Conservation (phyloP, 108 stramenopile genomes). For the Phaeodactylum tricornutum region DNA sequence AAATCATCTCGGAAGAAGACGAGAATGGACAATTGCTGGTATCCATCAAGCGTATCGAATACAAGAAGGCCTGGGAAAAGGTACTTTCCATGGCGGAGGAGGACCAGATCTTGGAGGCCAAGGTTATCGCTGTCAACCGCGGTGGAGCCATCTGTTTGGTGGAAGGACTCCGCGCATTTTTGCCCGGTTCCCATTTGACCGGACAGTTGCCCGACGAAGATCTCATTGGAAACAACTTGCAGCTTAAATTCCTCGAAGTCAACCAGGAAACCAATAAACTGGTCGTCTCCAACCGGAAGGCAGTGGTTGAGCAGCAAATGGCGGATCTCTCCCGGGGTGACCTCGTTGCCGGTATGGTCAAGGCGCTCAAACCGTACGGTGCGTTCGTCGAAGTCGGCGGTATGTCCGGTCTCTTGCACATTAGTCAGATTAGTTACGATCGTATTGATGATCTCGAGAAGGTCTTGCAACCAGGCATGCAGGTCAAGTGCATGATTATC, state of each 20-base stretch:
- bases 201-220: conserved; percentile 84
- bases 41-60: conserved; percentile 82
- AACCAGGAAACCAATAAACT: conserved; percentile 89
- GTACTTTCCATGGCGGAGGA: conserved; percentile 53
- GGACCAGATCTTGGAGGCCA: conserved; percentile 85
- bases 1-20: conserved; percentile 93
- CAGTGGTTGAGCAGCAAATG: conserved; percentile 91
- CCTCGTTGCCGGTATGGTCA: conserved; percentile 84
- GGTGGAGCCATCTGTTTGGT: conserved; percentile 93
- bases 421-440: conserved; percentile 97
- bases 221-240: conserved; percentile 70
- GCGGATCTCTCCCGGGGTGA: conserved; percentile 85
- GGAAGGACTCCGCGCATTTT: conserved; percentile 87
- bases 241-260: conserved; percentile 91
- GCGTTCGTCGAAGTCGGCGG: conserved; percentile 95
- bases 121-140: conserved; percentile 85
- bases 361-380: conserved; percentile 96
- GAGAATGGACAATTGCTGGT: conserved; percentile 88
- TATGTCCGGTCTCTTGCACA: conserved; percentile 95
- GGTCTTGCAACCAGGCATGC: conserved; percentile 83
- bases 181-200: conserved; percentile 90
- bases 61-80: conserved; percentile 85
- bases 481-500: conserved; percentile 96
- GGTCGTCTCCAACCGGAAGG: conserved; percentile 91
- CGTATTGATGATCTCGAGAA: conserved; percentile 88